phyloP scores from a whole-genome alignment of 1,284 basidiomycete genomes.

The Moesziomyces parantarcticus region DNA sequence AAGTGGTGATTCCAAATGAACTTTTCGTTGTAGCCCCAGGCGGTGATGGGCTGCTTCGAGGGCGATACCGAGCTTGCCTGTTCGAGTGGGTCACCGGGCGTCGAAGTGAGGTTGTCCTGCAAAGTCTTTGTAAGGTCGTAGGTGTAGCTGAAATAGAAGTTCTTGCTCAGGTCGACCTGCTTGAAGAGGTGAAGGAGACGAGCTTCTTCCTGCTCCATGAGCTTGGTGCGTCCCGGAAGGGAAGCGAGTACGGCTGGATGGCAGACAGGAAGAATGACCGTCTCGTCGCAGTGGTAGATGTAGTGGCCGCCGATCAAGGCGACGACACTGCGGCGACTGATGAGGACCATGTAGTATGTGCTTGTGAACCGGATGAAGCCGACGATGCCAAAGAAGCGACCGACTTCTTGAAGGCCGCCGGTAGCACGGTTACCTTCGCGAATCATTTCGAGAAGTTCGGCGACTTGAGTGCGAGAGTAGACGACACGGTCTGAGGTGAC shows the following conservation, averaged over 20 bases:
- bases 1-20: constrained; percentile 97
- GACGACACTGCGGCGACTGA: constrained; percentile 89
- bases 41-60: constrained; percentile 39
- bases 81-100: constrained; percentile 40
- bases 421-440: constrained; percentile 90
- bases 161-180: constrained; percentile 96
- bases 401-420: constrained; percentile 84
- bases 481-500: constrained; percentile 68
- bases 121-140: constrained; percentile 96
- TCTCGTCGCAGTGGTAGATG: constrained; percentile 94
- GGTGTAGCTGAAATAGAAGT: constrained; percentile 98
- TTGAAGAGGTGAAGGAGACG: constrained; percentile 89
- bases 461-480: constrained; percentile 89
- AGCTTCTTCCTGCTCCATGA: constrained; percentile 60
- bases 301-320: constrained; percentile 96
- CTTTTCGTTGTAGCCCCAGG: constrained; percentile 80
- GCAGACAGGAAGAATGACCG: constrained; percentile 78
- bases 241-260: constrained; percentile 52
- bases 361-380: constrained; percentile 68
- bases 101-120: constrained; percentile 85
- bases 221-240: constrained; percentile 57
- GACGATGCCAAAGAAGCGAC: constrained; percentile 73
- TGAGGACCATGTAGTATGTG: constrained; percentile 71
- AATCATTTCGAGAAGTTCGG: constrained; percentile 88
- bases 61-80: constrained; percentile 64